A percentile compares a stretch with the other conserved stretches of the same genome.
Conservation (phyloP, 306 rosid genomes). For the Malus sylvestris region DNA sequence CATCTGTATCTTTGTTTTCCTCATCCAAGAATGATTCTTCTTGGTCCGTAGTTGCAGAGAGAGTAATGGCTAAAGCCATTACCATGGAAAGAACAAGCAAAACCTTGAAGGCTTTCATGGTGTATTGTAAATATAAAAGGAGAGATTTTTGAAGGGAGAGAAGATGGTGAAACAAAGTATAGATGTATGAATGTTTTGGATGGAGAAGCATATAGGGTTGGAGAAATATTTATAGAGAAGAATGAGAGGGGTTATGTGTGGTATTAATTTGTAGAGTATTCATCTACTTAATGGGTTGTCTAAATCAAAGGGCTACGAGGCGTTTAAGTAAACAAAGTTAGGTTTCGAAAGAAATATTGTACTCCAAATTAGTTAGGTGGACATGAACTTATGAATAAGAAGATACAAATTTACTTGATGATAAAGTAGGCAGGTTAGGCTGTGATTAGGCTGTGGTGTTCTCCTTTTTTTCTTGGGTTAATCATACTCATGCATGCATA, state of each 20-base stretch:
- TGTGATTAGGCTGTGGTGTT: not conserved
- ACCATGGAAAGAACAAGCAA: conserved; percentile 31
- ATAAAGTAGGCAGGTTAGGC: conserved; percentile 6
- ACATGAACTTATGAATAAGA: not conserved
- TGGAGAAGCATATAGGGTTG: conserved; percentile 12
- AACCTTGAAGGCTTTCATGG: conserved; percentile 29
- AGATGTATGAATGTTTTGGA: conserved; percentile 5
- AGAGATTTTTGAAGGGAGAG: not conserved
- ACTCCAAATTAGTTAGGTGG: not conserved
- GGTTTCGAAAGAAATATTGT: conserved; percentile 18
- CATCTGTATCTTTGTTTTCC: not conserved
- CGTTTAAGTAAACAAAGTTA: conserved; percentile 12
- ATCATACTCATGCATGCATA: not conserved
- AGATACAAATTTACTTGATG: not conserved
- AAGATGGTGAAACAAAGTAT: not conserved
- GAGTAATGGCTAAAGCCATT: conserved; percentile 33
- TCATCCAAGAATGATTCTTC: not conserved
- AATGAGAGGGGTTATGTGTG: not conserved
- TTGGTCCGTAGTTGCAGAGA: conserved; percentile 4
- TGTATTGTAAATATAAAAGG: not conserved
- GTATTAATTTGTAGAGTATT: not conserved
- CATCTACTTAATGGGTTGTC: conserved; percentile 28
- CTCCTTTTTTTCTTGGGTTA: not conserved
- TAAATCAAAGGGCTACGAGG: conserved; percentile 19
- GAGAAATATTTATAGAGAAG: conserved; percentile 32